Base-by-base conservation (phyloP, 1,284 basidiomycete genomes). In the Cronartium ribicola region DNA sequence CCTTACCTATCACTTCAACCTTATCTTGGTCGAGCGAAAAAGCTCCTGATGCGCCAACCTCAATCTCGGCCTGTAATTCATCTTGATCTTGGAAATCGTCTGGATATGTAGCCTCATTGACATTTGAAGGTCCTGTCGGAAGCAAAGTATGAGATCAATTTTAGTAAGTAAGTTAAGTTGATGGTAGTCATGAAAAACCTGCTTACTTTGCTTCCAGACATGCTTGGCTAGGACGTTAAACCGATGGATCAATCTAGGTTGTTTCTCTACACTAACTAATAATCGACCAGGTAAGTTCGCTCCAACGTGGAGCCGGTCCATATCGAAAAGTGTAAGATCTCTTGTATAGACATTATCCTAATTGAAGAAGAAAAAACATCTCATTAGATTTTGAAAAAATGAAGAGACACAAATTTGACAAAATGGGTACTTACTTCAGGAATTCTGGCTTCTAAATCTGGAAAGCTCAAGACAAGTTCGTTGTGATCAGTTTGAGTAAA, bases 251-350 rank as follows among this genome's bases (percentile, higher is more conserved):
- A 72, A 40, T 20, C 70, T 65, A 5, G 70, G 70, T 44, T 72
- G 70, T 37, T 65, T 59, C 20, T 72, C 70, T 59, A 72, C 43
- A 55, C 22, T 57, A 48, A 72, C 51, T 2, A 65, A 37, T 4
- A 72, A 36, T 40, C 63, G 70, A 44, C 63, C 55, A 11, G 70
- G 63, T 10, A 72, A 41, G 4, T 41, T 51, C 14, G 70, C 70
- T n/a, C 70, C 70, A 11, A 72, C 55, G 43, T 72, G 70, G 29
- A 72, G 51, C 48, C 70, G 70, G 59, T 72, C 63, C 48, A 72
- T 66, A 66, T 72, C 70, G 41, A 57, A 66, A 39, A 72, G 63
- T 17, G 70, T 65, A 11, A 72, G 70, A 41, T 72, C 37, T 13
- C 63, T 55, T 14, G 46, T 29, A 29, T 72, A 72, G 14, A 72